Evolutionary conservation across 305 asterid genomes (phyloP).

Genomic region (Nicotiana rustica): DNA sequence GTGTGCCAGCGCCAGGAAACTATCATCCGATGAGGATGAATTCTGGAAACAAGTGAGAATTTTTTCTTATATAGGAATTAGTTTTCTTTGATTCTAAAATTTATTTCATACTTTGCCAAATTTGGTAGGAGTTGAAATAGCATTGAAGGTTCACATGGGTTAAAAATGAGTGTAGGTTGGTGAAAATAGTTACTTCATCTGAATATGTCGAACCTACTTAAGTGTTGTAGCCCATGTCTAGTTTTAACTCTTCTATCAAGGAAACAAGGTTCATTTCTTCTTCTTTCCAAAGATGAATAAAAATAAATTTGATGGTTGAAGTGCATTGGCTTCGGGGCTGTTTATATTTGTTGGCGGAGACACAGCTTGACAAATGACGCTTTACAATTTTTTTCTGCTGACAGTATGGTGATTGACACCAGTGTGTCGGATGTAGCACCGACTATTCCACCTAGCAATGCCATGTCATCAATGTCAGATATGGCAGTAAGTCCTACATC

Average conservation of each 20-base stretch:
- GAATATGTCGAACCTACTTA: neutral
- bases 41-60: constrained; percentile 79
- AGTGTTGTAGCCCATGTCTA: neutral
- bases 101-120: neutral
- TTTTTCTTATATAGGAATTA: constrained; percentile 19
- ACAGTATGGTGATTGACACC: constrained; percentile 70
- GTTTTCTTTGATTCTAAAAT: constrained; percentile 13
- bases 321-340: neutral
- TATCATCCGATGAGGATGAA: constrained; percentile 86
- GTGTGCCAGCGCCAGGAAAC: constrained; percentile 84
- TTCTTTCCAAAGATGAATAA: neutral
- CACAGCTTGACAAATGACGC: neutral
- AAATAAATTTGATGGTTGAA: neutral
- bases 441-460: constrained; percentile 70
- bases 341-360: constrained; percentile 1
- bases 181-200: neutral
- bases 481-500: constrained; percentile 92
- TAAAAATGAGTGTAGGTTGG: constrained; percentile 17
- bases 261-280: constrained; percentile 7
- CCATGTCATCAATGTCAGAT: constrained; percentile 77
- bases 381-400: constrained; percentile 30
- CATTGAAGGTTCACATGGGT: constrained; percentile 19
- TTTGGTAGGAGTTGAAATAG: neutral
- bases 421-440: constrained; percentile 62
- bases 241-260: neutral